Base-by-base conservation (phyloP, 169 alveolate genomes). In the Plasmodium reichenowi region DNA sequence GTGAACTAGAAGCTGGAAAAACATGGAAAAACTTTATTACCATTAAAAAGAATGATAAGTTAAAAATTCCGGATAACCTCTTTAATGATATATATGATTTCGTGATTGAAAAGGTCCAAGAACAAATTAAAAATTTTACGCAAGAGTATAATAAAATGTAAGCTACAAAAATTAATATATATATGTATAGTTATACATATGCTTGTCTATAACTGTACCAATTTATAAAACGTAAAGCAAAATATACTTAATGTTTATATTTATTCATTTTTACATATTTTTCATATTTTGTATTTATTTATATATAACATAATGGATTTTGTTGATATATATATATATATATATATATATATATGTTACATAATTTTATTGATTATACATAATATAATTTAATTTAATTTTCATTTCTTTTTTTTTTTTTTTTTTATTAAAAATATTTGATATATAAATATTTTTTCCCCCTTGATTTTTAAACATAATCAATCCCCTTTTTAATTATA, bases 1-100 rank as follows among this genome's bases (percentile, higher is more conserved):
- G 96, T 60, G 96, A 88, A 9, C 68, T 80, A 75, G 96, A 92
- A 56, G 89, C 88, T 32, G 96, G 95, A 22, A 92, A 94, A 89
- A 92, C 94, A 1, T 94, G 94, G 93, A 87, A 32, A 24, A 94
- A 94, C 74, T 89, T 74, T 58, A 94, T 94, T 74, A 74, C 72
- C 12, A 71, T 78, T 22, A 78, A 66, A 59, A 78, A 78, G 26
- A 78, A 78, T 59, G 89, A 78, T 20, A 78, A 78, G 26, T 52
- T 78, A 32, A 78, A 78, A 48, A 71, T 78, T 22, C 58, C 89
- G 8, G 89, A 78, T 29, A 64, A 66, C 9, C 29, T 78, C 5
- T 78, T 78, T 70, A 67, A 48, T 22, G 43, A 59, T 54, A 78
- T 78, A 9, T 78, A 78, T 47, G 76, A 54, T 17, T 17, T 78